Percentiles rank a stretch among this genome's conserved stretches.
phyloP scores from a whole-genome alignment of 208 protist genomes.

The Dictyostelium gargantuum region DNA sequence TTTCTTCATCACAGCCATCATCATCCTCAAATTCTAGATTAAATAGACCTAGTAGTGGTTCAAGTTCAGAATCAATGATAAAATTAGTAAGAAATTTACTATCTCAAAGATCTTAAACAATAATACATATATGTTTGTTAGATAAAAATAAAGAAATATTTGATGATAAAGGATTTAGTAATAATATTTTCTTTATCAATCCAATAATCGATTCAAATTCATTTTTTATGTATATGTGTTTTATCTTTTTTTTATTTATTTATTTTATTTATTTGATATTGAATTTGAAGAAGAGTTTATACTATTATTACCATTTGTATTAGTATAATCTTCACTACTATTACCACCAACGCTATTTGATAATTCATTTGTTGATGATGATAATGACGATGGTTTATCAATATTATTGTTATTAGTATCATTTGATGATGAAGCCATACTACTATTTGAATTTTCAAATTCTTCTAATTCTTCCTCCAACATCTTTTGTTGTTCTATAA shows the following conservation, averaged over 20 bases:
- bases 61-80: neutral
- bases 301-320: neutral
- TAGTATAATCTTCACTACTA: neutral
- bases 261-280: neutral
- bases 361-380: neutral
- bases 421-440: neutral
- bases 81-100: constrained; percentile 3
- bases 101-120: neutral
- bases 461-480: constrained; percentile 56
- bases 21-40: neutral
- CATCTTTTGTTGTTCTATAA: constrained; percentile 74
- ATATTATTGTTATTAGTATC: no score
- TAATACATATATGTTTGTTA: neutral
- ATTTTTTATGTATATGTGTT: neutral
- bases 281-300: neutral
- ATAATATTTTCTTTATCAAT: neutral
- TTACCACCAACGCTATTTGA: neutral
- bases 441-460: neutral
- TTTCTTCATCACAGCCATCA: neutral
- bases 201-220: neutral
- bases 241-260: neutral
- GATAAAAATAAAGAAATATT: neutral
- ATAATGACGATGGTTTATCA: neutral
- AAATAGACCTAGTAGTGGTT: no score
- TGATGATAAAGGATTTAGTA: neutral